A percentile compares a stretch with the other conserved stretches of the same genome.
phyloP scores from a whole-genome alignment of 2,329 filamentous ascomycete species.

The Verruconis gallopava region DNA sequence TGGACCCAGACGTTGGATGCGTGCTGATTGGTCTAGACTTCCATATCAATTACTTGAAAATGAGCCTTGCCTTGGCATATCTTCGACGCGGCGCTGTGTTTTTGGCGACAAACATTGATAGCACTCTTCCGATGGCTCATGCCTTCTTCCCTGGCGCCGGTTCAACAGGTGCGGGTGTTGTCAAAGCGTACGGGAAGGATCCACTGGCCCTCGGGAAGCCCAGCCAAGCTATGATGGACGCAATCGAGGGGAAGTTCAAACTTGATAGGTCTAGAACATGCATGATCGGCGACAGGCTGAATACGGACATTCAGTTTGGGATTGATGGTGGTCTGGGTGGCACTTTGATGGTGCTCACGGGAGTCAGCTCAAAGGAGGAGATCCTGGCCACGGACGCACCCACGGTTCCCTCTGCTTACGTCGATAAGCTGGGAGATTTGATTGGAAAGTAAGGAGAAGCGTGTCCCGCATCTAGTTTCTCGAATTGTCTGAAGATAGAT shows the following conservation, averaged over 20 bases:
- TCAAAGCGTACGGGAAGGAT: conserved; percentile 47
- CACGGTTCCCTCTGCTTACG: conserved; percentile 68
- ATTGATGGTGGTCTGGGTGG: conserved; percentile 83
- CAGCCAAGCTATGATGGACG: conserved; percentile 98
- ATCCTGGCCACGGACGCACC: conserved; percentile 57
- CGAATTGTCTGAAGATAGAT: too few species aligned
- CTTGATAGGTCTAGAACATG: conserved; percentile 75
- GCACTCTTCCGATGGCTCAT: conserved; percentile 69
- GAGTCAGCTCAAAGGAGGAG: conserved; percentile 65
- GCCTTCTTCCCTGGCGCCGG: conserved; percentile 87
- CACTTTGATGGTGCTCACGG: conserved; percentile 80
- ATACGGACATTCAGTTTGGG: conserved; percentile 94
- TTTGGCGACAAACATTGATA: conserved; percentile 87
- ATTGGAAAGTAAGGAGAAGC: conserved; percentile 15
- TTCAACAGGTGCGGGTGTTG: conserved; percentile 63
- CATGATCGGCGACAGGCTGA: conserved; percentile 88
- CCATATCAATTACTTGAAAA: conserved; percentile 90
- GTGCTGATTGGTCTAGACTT: conserved; percentile 88
- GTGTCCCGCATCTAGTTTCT: too few species aligned
- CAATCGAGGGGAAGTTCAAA: conserved; percentile 88
- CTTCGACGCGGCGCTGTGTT: conserved; percentile 70
- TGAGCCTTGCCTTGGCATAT: conserved; percentile 75
- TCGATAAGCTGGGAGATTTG: conserved; percentile 74
- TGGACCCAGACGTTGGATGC: conserved; percentile 81
- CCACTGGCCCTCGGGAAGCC: conserved; percentile 83